Base-by-base conservation (phyloP, 371 early-diverging fungal species). In the Mucor saturninus region DNA sequence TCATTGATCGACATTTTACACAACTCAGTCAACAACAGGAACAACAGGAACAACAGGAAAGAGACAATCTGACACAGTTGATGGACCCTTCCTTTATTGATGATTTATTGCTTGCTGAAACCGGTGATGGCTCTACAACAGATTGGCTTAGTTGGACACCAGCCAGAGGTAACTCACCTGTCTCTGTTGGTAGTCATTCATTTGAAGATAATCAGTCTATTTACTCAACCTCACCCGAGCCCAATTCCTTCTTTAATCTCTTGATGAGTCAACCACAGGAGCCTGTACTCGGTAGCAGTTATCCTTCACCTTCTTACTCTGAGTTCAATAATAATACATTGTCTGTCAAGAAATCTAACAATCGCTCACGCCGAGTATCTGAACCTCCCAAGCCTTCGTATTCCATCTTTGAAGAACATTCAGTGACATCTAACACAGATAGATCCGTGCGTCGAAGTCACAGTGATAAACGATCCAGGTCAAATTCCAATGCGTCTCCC, bases 141-240 rank as follows among this genome's bases (percentile, higher is more conserved):
- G 56, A 57, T 49, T 69, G 69, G 69, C 40, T 69, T 31, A 61
- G 60, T 35, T 69, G 69, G 69, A 69, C 69, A 5, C 69, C 69
- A 31, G 31, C 5, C 11, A 53, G 46, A 42, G 62, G 62, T 5
- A 39, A 42, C 1, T 64, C 69, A 2, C 65, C 69, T 26, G 54
- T 57, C 7, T 56, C 61, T 0, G 37, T 54, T 11, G 35, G 28
- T 4, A 63, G 52, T 26, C 40, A 40, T 21, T 29, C 54, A 7
- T 59, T 63, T 50, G 50, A 59, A 28, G 31, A 54, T 57, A 38
- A 54, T 48, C 21, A 26, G 14, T 56, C 61, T 5, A 50, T 45
- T 42, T 54, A 51, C 28, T 57, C 58, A 5, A 56, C 49, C 6
- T 58, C 62, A 2, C 52, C 58, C 21, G 51, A 49, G 30, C 38